Evolutionary conservation across 768 basidiomycete genomes (phyloP).

Genomic region (Rubroboletus satanas): DNA sequence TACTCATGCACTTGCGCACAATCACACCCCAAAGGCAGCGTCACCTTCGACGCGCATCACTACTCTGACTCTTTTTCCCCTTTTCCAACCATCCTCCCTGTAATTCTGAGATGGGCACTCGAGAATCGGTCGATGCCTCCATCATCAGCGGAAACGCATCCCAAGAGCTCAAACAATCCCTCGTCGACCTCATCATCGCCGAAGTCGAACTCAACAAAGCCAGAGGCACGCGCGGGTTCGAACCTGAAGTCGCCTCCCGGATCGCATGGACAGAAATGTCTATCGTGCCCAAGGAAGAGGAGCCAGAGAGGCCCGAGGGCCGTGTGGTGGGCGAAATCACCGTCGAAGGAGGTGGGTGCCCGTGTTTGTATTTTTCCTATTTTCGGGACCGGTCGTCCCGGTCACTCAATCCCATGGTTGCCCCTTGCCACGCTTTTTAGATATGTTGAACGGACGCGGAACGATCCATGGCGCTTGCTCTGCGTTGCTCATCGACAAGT

Average conservation of each 20-base stretch:
- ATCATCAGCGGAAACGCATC: constrained; percentile 29
- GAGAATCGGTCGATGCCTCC: constrained; percentile 16
- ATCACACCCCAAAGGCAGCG: no score
- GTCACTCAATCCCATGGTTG: neutral
- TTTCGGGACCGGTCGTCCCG: neutral
- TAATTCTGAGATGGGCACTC: constrained; percentile 6
- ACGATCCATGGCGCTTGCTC: constrained; percentile 55
- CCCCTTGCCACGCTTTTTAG: constrained; percentile 24
- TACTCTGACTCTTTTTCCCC: neutral
- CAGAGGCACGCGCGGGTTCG: constrained; percentile 20
- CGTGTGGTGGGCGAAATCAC: constrained; percentile 42
- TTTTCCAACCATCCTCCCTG: neutral
- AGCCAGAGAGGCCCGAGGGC: constrained; percentile 38
- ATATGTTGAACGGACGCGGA: constrained; percentile 51
- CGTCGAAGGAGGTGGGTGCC: constrained; percentile 38
- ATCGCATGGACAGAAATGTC: constrained; percentile 41
- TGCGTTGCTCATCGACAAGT: constrained; percentile 53
- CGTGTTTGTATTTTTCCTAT: neutral
- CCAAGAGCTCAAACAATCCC: constrained; percentile 21
- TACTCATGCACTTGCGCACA: no score
- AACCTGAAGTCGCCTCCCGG: constrained; percentile 20
- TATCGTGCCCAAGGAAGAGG: constrained; percentile 41
- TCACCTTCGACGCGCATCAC: no score
- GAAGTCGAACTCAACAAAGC: constrained; percentile 3
- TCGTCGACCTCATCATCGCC: constrained; percentile 19